phyloP scores from a whole-genome alignment of 345 rosid species.

The Moricandia arvensis region DNA sequence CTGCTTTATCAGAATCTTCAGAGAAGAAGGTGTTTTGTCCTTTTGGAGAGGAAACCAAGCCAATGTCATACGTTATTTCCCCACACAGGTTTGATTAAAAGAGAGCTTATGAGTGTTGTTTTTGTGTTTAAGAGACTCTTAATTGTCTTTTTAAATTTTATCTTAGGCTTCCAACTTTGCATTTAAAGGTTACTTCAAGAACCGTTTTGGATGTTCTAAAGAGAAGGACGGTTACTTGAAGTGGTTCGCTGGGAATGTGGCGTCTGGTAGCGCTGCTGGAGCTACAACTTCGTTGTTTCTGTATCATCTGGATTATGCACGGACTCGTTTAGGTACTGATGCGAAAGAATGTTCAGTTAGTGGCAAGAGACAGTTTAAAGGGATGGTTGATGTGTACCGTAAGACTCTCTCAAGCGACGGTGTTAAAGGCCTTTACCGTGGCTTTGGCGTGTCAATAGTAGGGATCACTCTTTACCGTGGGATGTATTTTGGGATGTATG shows the following conservation, averaged over 20 bases:
- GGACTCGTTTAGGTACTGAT: constrained; percentile 88
- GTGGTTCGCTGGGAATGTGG: constrained; percentile 85
- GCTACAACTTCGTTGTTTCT: constrained; percentile 79
- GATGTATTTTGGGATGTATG: constrained; percentile 93
- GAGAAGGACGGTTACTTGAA: constrained; percentile 84
- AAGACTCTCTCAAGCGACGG: constrained; percentile 81
- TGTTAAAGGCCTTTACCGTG: constrained; percentile 70
- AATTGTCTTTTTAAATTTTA: constrained; percentile 46
- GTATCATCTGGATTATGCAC: constrained; percentile 89
- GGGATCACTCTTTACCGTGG: constrained; percentile 92
- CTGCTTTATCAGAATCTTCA: constrained; percentile 70
- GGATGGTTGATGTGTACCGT: constrained; percentile 74
- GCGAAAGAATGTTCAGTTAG: constrained; percentile 51
- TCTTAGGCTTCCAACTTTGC: constrained; percentile 97
- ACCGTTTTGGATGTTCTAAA: constrained; percentile 66
- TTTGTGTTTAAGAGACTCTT: background rate
- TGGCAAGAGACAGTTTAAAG: constrained; percentile 72
- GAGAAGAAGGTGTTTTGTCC: constrained; percentile 79
- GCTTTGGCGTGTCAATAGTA: constrained; percentile 80
- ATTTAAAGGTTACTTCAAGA: constrained; percentile 90
- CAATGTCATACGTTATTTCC: constrained; percentile 82
- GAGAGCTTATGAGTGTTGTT: background rate
- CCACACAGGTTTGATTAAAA: constrained; percentile 59
- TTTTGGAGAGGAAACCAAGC: constrained; percentile 99
- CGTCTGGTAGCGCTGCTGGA: constrained; percentile 98